These are phyloP conservation scores for Trypanosomatidae sp. DNA, from an alignment of 208 protist genomes.

Conservation along the genomic window DNA sequence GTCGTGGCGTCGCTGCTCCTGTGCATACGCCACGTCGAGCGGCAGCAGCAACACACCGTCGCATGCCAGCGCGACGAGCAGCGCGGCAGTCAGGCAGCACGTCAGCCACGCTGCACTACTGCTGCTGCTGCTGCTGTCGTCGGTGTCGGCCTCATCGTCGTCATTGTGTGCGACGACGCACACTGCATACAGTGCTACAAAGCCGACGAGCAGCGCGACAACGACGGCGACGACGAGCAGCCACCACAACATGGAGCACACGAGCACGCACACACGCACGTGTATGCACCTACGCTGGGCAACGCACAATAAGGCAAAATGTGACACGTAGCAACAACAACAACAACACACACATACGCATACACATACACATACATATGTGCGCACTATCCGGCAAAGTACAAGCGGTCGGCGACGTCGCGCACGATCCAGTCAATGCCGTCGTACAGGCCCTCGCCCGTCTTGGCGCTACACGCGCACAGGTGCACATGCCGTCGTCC, in stretches of 20 bases:
- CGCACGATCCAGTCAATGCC: constrained; percentile 98
- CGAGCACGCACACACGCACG: not conserved
- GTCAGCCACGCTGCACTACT: too few species aligned
- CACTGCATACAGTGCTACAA: constrained; percentile 32
- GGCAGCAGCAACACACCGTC: constrained; percentile 84
- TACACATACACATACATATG: too few species aligned
- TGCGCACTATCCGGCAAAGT: constrained; percentile 67
- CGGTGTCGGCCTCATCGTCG: constrained; percentile 50
- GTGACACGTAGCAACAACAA: not conserved
- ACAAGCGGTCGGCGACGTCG: constrained; percentile 92
- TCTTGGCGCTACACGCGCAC: constrained; percentile 92
- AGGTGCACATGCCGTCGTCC: constrained; percentile 91
- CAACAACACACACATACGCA: constrained; percentile 2
- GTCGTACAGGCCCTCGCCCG: constrained; percentile 91
- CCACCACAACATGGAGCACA: constrained; percentile 31
- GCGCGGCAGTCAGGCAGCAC: constrained; percentile 18
- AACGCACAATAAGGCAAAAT: constrained; percentile 1
- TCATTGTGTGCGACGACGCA: constrained; percentile 30
- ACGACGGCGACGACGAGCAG: constrained; percentile 29
- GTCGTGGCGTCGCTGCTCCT: constrained; percentile 8
- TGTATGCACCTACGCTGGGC: too few species aligned
- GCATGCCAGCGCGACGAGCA: constrained; percentile 25
- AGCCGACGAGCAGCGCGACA: constrained; percentile 27
- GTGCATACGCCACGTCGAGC: constrained; percentile 73
- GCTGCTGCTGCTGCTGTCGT: too few species aligned